Evolutionary conservation across 257 asterid genomes (phyloP), one percentile per base, ranked within the genome.

Genomic region (Solanum pimpinellifolium): DNA sequence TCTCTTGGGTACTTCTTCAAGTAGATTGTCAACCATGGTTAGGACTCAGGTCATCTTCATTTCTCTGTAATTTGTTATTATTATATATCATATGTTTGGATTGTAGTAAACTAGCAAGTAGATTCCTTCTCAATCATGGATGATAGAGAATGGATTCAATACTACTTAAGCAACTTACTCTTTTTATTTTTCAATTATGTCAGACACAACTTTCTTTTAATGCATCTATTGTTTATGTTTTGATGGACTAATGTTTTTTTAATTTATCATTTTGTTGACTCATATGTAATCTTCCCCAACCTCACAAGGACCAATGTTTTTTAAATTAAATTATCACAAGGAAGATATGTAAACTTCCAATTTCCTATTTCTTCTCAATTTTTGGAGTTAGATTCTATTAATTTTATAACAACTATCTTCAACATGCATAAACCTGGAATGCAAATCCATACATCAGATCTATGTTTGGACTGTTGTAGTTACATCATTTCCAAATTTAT

Each of bases 11-110:
- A 88, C 92, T 92, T 90, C 93, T 90, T 85, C 90, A 75, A 91
- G 87, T 85, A 91, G 90, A 33, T 69, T 56, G 90, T 91, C 94
- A 91, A 93, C 96, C 98, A 95, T 95, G 98, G 98, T 94, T 94
- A 95, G 98, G 94, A 92, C 98, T 93, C 90, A 76, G 98, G 95
- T 90, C 89, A 87, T 91, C 91, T 62, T 89, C 84, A 29, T 20
- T 35, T 35, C 84, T 73, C 47, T 42, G 20, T 69, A 86, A 73
- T 81, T 87, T 86, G 90, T 74, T 78, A 88, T 20, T 59, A 56
- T 59, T 52, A 52, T 52, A 52, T 87, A 82, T 87, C 83, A 82
- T 87, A 87, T 92, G 81, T 93, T 89, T 94, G 96, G 89, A 93
- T 89, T 93, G 84, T 89, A 91, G 84, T 89, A 91, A 59, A 74